Evolutionary conservation across 2,329 filamentous ascomycete species (phyloP).

Genomic region (Furcasterigmium sp.): DNA sequence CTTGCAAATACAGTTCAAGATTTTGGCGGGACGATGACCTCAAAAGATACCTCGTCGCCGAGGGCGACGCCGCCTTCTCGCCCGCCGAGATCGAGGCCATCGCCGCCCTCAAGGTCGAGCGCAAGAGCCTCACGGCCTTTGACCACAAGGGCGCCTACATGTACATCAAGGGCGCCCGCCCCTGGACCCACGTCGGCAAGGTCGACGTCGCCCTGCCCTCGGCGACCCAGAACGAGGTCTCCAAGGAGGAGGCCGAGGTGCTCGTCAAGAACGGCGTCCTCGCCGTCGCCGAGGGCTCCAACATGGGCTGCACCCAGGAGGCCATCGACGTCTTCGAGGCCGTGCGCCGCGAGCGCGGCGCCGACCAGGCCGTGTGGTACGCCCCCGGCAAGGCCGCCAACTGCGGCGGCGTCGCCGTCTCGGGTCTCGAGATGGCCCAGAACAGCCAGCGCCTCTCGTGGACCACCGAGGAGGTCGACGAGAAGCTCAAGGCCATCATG

Average conservation of each 20-base stretch:
- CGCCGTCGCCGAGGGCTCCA: slow-evolving; percentile 93
- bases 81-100: slow-evolving; percentile 75
- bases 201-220: slow-evolving; percentile 90
- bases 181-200: slow-evolving; percentile 85
- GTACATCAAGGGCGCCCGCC: slow-evolving; percentile 82
- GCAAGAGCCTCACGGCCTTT: slow-evolving; percentile 74
- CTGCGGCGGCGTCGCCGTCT: slow-evolving; percentile 94
- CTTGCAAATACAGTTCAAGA: too few relatives aligned
- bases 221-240: slow-evolving; percentile 97
- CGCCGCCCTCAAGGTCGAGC: slow-evolving; percentile 79
- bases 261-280: slow-evolving; percentile 71
- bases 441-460: slow-evolving; percentile 83
- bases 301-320: slow-evolving; percentile 97
- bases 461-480: slow-evolving; percentile 86
- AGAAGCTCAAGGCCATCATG: slow-evolving; percentile 91
- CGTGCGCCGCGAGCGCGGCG: slow-evolving; percentile 64
- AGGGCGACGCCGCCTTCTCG: slow-evolving; percentile 65
- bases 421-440: slow-evolving; percentile 98
- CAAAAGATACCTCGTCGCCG: too few relatives aligned
- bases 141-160: slow-evolving; percentile 64
- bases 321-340: slow-evolving; percentile 92
- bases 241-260: slow-evolving; percentile 78
- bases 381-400: slow-evolving; percentile 96
- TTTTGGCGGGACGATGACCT: too few relatives aligned
- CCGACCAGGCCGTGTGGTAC: slow-evolving; percentile 74